These are phyloP conservation scores for Monosporascus cannonballus DNA, from an alignment of 2,329 filamentous ascomycete genomes.

Conservation along the genomic window DNA sequence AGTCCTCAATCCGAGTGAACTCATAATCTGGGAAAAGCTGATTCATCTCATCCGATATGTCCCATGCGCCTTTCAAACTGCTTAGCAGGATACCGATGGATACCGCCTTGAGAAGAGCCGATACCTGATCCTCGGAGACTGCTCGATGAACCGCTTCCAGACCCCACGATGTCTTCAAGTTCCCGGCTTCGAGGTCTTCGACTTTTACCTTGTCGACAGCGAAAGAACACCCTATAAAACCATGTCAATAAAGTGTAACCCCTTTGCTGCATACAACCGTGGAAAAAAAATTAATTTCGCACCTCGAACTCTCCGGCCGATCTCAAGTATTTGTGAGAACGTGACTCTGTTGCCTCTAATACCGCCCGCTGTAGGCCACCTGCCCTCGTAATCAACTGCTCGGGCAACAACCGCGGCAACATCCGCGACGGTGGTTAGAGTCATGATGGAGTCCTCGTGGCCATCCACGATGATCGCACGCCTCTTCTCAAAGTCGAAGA, in stretches of 20 bases:
- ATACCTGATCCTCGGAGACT: conserved; percentile 28
- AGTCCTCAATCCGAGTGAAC: conserved; percentile 35
- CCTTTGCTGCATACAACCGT: neutral
- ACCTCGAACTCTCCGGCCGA: conserved; percentile 38
- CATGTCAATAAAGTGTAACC: conserved; percentile 6
- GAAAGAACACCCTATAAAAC: conserved; percentile 28
- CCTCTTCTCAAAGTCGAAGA: conserved; percentile 33
- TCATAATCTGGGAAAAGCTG: conserved; percentile 35
- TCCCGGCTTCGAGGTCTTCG: conserved; percentile 40
- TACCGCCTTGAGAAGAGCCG: conserved; percentile 29
- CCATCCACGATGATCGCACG: conserved; percentile 38
- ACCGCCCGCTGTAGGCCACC: conserved; percentile 37
- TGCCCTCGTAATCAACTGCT: conserved; percentile 37
- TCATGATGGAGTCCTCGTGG: conserved; percentile 34
- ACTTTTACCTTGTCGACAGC: conserved; percentile 37
- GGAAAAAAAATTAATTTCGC: conserved; percentile 1
- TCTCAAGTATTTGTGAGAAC: conserved; percentile 28
- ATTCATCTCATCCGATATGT: conserved; percentile 38
- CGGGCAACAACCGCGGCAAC: conserved; percentile 30
- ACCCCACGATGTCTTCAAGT: conserved; percentile 34
- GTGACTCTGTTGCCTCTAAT: conserved; percentile 33
- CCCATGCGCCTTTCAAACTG: conserved; percentile 35
- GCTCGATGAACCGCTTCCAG: conserved; percentile 21
- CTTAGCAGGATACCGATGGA: conserved; percentile 36
- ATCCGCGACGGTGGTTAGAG: conserved; percentile 38